Evolutionary conservation across 352 stramenopile species (phyloP).

Genomic region (Pseudoperonospora humuli): DNA sequence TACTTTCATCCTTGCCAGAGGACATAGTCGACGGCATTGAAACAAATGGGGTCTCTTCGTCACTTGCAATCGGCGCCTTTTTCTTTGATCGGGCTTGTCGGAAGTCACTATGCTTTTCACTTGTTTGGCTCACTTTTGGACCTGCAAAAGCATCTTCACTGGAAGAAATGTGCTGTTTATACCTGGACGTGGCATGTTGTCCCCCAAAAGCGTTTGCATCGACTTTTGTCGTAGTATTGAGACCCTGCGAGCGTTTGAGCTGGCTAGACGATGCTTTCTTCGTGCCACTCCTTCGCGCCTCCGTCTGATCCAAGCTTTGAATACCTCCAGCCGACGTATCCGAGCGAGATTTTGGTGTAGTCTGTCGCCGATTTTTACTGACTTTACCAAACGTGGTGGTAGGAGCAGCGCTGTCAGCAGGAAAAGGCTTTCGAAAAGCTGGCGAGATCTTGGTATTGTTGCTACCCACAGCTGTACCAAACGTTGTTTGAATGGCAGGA

Average conservation of each 20-base stretch:
- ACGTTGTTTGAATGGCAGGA: slow-evolving; percentile 14
- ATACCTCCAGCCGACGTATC: slow-evolving; percentile 15
- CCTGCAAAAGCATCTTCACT: slow-evolving; percentile 3
- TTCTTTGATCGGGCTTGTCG: slow-evolving; percentile 23
- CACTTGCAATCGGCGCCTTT: slow-evolving; percentile 12
- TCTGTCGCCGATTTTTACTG: slow-evolving; percentile 16
- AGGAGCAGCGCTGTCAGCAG: background rate
- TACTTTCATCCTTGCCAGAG: slow-evolving; percentile 14
- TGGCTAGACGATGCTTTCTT: slow-evolving; percentile 23
- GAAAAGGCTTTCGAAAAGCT: slow-evolving; percentile 13
- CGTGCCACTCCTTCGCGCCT: slow-evolving; percentile 22
- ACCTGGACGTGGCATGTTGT: slow-evolving; percentile 6
- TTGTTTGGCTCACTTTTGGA: slow-evolving; percentile 7
- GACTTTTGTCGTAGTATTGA: slow-evolving; percentile 2
- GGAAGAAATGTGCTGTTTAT: background rate
- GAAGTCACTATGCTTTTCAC: slow-evolving; percentile 16
- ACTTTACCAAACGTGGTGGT: slow-evolving; percentile 17
- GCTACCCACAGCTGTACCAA: slow-evolving; percentile 11
- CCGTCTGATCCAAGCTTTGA: slow-evolving; percentile 10
- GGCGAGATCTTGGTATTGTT: slow-evolving; percentile 7
- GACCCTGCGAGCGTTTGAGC: slow-evolving; percentile 14
- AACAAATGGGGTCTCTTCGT: slow-evolving; percentile 14
- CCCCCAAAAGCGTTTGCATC: slow-evolving; percentile 9
- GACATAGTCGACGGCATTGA: background rate
- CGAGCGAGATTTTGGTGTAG: slow-evolving; percentile 10